Evolutionary conservation across 257 asterid genomes (phyloP), one percentile per base, ranked within the genome.

Genomic region (Ilex asprella): DNA sequence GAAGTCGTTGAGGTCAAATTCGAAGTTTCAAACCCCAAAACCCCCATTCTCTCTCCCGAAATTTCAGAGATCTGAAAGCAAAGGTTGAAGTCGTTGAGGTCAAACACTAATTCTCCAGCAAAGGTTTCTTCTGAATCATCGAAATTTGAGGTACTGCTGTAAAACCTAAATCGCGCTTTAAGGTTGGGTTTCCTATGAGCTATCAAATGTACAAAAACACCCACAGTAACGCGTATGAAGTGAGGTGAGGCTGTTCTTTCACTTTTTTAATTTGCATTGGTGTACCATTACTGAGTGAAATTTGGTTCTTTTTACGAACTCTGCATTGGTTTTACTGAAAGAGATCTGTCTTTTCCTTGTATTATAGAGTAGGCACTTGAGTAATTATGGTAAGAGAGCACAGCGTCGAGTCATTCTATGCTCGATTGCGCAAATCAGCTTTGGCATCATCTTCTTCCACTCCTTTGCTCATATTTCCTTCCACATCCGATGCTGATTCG

Each of bases 401-500:
- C 55, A 85, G 82, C 58, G 70, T 85, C 51, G 91, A 79, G 55
- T 81, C 90, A 16, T 93, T 93, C 62, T 93, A 93, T 64, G 15
- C 73, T 5, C 81, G 85, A 58, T 69, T 93, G 30, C 83, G 84
- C 27, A 76, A 76, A 63, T 89, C 97, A 2, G 97, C 95, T 11
- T 46, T 78, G 32, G 81, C 84, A 39, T 89, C 97, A 46, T 74
- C 95, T 70, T 66, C 87, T 7, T 71, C 81, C 21, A 71, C 84
- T 30, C 96, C 99, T 30, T 67, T 87, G 74, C 70, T 93, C 27
- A 88, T 93, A 68, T 93, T 93, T 56, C 97, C 99, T 31, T 93
- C 99, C 6, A 84, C 94, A 27, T 93, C 97, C 8, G 96, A 93
- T 79, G 99, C 86, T 2, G 99, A 93, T 82, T 93, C 97, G 1